phyloP scores from a whole-genome alignment of 2,329 filamentous ascomycete species.

The Aspergillus tubingensis region DNA sequence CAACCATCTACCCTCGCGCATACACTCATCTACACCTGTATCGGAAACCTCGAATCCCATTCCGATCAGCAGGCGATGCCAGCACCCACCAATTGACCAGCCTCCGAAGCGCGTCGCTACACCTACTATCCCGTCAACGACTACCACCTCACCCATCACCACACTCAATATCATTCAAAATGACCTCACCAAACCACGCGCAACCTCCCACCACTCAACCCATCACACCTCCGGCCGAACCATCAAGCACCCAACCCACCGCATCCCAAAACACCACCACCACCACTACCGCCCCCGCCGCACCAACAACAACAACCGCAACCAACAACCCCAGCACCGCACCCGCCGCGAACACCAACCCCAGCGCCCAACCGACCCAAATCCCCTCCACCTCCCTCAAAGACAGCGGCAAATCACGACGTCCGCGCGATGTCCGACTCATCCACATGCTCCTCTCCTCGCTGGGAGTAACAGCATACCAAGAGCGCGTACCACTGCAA shows the following conservation, averaged over 20 bases:
- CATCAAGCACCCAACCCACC: conserved; percentile 13
- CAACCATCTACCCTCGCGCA: not conserved
- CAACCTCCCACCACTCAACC: conserved; percentile 31
- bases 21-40: not conserved
- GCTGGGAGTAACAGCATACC: conserved; percentile 52
- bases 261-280: conserved; percentile 7
- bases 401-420: conserved; percentile 50
- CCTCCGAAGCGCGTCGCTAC: not conserved
- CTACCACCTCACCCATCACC: not conserved
- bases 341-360: conserved; percentile 18
- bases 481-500: conserved; percentile 55
- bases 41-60: not conserved
- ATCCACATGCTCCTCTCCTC: conserved; percentile 54
- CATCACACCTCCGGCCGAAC: conserved; percentile 49
- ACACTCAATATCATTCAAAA: conserved; percentile 13
- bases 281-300: conserved; percentile 21
- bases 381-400: conserved; percentile 47
- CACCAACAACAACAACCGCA: conserved; percentile 24
- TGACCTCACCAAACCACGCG: conserved; percentile 40
- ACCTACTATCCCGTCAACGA: not conserved
- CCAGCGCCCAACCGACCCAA: conserved; percentile 35
- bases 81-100: not conserved
- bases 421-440: conserved; percentile 53
- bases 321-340: conserved; percentile 21
- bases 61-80: not conserved